Conservation (phyloP, 768 basidiomycete genomes). For the Sistotremastrum suecicum region DNA sequence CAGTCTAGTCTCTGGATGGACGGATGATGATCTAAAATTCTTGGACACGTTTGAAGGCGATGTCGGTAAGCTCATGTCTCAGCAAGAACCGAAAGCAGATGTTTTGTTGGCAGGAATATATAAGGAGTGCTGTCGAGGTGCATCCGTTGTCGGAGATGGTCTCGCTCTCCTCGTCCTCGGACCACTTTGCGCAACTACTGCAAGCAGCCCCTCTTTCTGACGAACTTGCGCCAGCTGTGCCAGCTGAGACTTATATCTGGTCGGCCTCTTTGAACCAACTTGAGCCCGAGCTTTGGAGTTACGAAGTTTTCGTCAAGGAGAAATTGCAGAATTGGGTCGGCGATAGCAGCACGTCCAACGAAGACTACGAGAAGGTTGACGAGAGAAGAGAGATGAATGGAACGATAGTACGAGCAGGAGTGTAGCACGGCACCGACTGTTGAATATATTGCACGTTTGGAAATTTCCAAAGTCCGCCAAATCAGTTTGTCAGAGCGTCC, state of each 20-base stretch:
- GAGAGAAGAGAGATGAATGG: conserved; percentile 28
- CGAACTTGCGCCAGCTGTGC: conserved; percentile 22
- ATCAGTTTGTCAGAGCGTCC: too few species aligned
- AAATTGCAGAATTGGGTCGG: conserved; percentile 74
- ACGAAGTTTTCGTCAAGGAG: conserved; percentile 62
- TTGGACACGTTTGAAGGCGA: conserved; percentile 77
- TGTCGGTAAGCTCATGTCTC: conserved; percentile 25
- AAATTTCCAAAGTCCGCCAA: too few species aligned
- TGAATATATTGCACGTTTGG: too few species aligned
- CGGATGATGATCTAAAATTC: conserved; percentile 40
- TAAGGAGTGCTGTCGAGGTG: conserved; percentile 35
- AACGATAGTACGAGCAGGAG: conserved; percentile 10
- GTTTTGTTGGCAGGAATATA: conserved; percentile 49
- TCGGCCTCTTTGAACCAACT: conserved; percentile 26
- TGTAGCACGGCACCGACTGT: too few species aligned
- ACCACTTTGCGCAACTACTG: conserved; percentile 19
- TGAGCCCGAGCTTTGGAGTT: conserved; percentile 59
- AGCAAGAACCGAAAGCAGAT: background rate
- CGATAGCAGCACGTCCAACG: conserved; percentile 17
- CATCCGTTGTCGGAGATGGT: conserved; percentile 36
- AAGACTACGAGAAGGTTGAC: conserved; percentile 41
- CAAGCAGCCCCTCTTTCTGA: conserved; percentile 23
- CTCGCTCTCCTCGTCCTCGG: conserved; percentile 15
- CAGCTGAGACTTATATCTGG: conserved; percentile 71
- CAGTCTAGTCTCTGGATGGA: conserved; percentile 63